These are phyloP conservation scores for Saitoella complicata DNA, from an alignment of 805 yeast genomes.

Conservation along the genomic window DNA sequence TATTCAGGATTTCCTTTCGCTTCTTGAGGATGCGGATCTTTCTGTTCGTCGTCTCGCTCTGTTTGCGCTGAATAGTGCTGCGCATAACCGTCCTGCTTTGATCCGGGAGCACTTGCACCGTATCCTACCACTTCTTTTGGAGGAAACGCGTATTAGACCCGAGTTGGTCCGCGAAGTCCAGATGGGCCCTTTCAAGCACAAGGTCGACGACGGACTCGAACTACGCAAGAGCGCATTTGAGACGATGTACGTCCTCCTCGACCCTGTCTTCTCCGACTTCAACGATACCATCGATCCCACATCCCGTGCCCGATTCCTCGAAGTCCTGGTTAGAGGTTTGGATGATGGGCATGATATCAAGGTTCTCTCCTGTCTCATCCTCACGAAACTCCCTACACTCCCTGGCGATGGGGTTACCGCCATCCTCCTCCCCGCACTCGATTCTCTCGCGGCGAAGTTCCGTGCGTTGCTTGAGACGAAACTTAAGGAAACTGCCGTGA, in stretches of 20 bases:
- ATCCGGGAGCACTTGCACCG: conserved; percentile 30
- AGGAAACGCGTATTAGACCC: conserved; percentile 38
- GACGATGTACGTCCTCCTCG: conserved; percentile 38
- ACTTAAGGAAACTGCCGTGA: conserved; percentile 44
- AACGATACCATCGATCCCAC: not conserved
- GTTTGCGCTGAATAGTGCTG: conserved; percentile 40
- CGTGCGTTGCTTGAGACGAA: conserved; percentile 31
- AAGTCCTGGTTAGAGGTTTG: conserved; percentile 34
- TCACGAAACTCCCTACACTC: conserved; percentile 22
- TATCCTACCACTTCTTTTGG: conserved; percentile 35
- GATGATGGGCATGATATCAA: conserved; percentile 48
- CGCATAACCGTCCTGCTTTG: conserved; percentile 37
- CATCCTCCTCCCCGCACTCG: conserved; percentile 12
- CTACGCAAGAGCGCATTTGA: conserved; percentile 60
- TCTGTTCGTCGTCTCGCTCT: conserved; percentile 46
- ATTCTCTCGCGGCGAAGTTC: conserved; percentile 23
- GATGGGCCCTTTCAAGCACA: conserved; percentile 79
- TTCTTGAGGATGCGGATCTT: conserved; percentile 26
- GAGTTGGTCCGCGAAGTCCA: conserved; percentile 48
- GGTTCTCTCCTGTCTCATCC: conserved; percentile 34
- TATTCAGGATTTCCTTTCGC: conserved; percentile 16
- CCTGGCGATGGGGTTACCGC: conserved; percentile 17
- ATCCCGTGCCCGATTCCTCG: conserved; percentile 17
- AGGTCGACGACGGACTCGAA: conserved; percentile 61
- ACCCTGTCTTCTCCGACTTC: not conserved